phyloP scores from a whole-genome alignment of 106 monocot genomes.

The Gastrodia elata region DNA sequence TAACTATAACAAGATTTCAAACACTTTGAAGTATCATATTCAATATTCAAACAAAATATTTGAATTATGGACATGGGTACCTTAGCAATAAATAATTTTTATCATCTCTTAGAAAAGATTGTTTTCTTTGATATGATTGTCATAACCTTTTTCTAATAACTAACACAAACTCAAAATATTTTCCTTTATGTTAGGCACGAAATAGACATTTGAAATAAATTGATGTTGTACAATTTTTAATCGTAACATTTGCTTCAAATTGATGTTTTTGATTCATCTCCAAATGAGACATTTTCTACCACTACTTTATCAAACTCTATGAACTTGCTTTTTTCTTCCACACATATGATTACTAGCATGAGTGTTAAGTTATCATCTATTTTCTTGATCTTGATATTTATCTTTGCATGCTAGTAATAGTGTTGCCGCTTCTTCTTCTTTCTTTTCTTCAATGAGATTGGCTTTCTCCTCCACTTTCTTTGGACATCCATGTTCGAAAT shows the following conservation, averaged over 20 bases:
- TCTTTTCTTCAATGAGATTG: too few relatives aligned
- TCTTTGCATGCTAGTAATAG: background rate
- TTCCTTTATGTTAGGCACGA: background rate
- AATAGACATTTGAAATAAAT: background rate
- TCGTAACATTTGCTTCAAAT: too few relatives aligned
- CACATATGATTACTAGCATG: background rate
- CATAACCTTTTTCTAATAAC: slow-evolving; percentile 3
- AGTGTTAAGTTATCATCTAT: background rate
- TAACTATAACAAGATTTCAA: too few relatives aligned
- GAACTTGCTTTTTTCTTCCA: background rate
- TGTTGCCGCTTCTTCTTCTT: too few relatives aligned
- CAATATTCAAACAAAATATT: too few relatives aligned
- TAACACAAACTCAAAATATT: background rate
- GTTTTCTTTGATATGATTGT: background rate
- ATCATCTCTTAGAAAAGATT: background rate
- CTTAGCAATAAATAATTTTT: background rate
- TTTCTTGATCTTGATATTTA: background rate
- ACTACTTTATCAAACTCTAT: background rate
- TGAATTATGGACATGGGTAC: too few relatives aligned
- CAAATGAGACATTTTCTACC: background rate
- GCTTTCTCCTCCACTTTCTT: too few relatives aligned
- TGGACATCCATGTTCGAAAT: too few relatives aligned
- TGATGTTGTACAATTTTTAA: slow-evolving; percentile 1
- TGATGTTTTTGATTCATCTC: too few relatives aligned
- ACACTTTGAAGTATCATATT: too few relatives aligned